These are phyloP conservation scores for Podospora didyma DNA, from an alignment of 495 filamentous ascomycete genomes.

Conservation along the genomic window DNA sequence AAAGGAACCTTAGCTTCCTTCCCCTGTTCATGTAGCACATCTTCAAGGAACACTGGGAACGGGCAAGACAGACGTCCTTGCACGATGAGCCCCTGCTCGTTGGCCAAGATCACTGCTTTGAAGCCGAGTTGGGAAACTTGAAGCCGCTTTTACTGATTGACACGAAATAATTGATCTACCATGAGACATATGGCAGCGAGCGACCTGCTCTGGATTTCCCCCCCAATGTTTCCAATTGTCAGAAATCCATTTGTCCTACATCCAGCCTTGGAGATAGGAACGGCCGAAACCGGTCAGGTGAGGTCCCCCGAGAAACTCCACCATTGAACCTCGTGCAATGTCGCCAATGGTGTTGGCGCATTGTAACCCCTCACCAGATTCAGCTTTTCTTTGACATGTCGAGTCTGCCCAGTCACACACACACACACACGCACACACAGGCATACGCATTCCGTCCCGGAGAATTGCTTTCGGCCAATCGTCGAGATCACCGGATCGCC, in stretches of 20 bases:
- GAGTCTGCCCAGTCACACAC: background rate
- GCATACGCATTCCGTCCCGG: conserved; percentile 10
- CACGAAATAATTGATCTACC: too few species aligned
- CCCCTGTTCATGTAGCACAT: conserved; percentile 18
- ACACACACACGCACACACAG: conserved; percentile 2
- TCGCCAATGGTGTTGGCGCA: background rate
- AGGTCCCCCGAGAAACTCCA: background rate
- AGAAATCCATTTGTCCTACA: too few species aligned
- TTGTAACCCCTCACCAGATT: background rate
- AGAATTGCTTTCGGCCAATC: conserved; percentile 13
- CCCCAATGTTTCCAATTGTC: background rate
- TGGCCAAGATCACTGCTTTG: background rate
- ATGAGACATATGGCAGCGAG: too few species aligned
- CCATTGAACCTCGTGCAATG: background rate
- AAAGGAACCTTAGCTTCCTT: background rate
- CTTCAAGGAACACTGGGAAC: background rate
- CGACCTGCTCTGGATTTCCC: too few species aligned
- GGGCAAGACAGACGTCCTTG: background rate
- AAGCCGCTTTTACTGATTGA: background rate
- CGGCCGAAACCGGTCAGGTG: conserved; percentile 6
- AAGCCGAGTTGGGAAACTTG: conserved; percentile 14
- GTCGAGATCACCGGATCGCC: conserved; percentile 20
- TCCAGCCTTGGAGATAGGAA: too few species aligned
- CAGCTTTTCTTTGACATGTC: background rate
- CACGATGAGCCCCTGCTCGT: conserved; percentile 7